Evolutionary conservation across 2,329 filamentous ascomycete genomes (phyloP).

Genomic region (Xylariales sp.): DNA sequence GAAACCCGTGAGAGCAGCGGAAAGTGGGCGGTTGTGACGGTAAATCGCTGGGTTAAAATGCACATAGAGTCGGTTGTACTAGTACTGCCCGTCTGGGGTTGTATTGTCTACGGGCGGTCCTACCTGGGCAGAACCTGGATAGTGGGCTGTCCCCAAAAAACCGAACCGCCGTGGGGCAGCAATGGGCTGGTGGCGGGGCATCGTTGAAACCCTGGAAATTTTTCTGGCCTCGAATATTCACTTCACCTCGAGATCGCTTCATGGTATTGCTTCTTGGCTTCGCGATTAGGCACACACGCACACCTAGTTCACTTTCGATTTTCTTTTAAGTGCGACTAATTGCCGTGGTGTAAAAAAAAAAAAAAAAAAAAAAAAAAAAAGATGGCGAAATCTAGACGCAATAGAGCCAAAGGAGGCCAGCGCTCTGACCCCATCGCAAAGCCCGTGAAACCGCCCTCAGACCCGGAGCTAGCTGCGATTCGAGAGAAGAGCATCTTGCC

Average conservation of each 20-base stretch:
- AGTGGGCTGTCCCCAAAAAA: background rate
- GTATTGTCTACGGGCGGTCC: no score
- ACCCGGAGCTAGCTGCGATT: constrained; percentile 72
- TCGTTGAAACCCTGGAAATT: constrained; percentile 33
- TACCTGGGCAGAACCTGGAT: no score
- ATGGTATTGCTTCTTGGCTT: background rate
- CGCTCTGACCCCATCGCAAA: constrained; percentile 68
- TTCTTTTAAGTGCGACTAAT: background rate
- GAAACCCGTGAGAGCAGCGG: no score
- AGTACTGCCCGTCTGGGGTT: no score
- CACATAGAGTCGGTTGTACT: no score
- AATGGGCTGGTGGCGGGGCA: constrained; percentile 26
- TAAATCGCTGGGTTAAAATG: no score
- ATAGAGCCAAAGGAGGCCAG: constrained; percentile 59
- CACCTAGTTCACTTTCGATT: background rate
- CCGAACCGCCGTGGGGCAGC: constrained; percentile 25
- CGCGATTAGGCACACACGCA: background rate
- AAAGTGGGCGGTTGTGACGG: no score
- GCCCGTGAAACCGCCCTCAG: constrained; percentile 68
- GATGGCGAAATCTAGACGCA: constrained; percentile 72
- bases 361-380: background rate
- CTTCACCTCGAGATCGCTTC: constrained; percentile 4
- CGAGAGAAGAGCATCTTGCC: constrained; percentile 73
- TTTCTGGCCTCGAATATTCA: constrained; percentile 25
- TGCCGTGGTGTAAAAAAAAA: background rate